phyloP scores from a whole-genome alignment of 805 yeast species.

The Yarrowia hollandica region DNA sequence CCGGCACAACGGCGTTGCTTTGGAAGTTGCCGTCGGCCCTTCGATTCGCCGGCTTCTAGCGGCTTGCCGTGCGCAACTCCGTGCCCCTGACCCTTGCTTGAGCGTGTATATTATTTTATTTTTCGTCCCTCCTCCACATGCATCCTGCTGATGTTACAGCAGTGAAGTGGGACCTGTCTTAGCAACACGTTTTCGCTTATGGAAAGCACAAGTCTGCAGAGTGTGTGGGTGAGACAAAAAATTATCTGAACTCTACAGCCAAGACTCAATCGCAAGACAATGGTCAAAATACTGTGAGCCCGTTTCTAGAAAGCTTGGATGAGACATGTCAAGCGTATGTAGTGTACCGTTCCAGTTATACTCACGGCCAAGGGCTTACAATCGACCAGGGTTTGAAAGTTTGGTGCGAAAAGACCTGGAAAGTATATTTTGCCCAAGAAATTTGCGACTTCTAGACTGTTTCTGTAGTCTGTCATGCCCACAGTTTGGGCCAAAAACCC shows the following conservation, averaged over 20 bases:
- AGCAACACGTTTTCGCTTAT: too few relatives aligned
- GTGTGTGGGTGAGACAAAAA: not conserved
- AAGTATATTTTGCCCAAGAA: too few relatives aligned
- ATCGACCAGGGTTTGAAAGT: not conserved
- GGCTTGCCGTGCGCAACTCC: too few relatives aligned
- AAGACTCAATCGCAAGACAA: not conserved
- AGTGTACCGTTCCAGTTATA: too few relatives aligned
- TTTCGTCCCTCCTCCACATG: not conserved
- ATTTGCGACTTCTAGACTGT: too few relatives aligned
- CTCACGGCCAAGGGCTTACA: not conserved
- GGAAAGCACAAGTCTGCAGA: not conserved
- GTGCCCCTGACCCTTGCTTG: too few relatives aligned
- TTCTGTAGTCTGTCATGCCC: not conserved
- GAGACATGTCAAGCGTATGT: not conserved
- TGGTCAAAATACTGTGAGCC: not conserved
- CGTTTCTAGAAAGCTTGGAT: not conserved
- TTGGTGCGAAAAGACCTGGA: too few relatives aligned
- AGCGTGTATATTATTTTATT: not conserved
- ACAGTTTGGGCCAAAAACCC: too few relatives aligned
- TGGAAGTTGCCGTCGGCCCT: not conserved
- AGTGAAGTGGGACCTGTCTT: too few relatives aligned
- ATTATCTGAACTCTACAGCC: not conserved
- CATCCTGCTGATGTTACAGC: too few relatives aligned
- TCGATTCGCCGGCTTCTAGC: too few relatives aligned
- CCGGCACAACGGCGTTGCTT: conserved; percentile 14